Percentiles rank a stretch among this genome's conserved stretches.
These are phyloP conservation scores for Leishmania braziliensis DNA, from an alignment of 208 protist species.

Conservation along the genomic window DNA sequence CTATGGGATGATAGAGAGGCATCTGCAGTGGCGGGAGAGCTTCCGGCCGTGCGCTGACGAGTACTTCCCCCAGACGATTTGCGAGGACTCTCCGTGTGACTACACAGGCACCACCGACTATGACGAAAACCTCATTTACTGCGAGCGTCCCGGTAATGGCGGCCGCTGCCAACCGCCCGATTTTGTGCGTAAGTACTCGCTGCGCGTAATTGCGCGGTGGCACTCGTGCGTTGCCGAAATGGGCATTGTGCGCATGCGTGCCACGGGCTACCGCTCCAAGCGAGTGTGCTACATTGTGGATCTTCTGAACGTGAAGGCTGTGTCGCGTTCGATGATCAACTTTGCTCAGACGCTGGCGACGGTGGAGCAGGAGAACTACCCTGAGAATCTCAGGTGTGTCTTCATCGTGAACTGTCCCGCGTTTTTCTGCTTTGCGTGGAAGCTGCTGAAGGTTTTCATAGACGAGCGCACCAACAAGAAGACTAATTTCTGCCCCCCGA, in stretches of 20 bases:
- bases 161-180: slow-evolving; percentile 59
- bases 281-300: slow-evolving; percentile 81
- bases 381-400: slow-evolving; percentile 73
- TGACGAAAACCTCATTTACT: slow-evolving; percentile 86
- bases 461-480: slow-evolving; percentile 85
- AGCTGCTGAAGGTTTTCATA: slow-evolving; percentile 81
- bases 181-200: slow-evolving; percentile 65
- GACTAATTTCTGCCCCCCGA: slow-evolving; percentile 60
- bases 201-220: slow-evolving; percentile 68
- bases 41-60: slow-evolving; percentile 68
- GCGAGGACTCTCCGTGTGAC: slow-evolving; percentile 72
- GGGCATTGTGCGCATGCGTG: slow-evolving; percentile 55
- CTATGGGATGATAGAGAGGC: slow-evolving; percentile 73
- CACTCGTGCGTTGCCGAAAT: slow-evolving; percentile 72
- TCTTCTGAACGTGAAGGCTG: slow-evolving; percentile 60
- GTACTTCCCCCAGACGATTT: slow-evolving; percentile 74
- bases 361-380: slow-evolving; percentile 89
- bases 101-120: slow-evolving; percentile 70
- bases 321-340: slow-evolving; percentile 74
- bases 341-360: slow-evolving; percentile 77
- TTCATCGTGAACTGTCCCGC: slow-evolving; percentile 84
- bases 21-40: slow-evolving; percentile 66
- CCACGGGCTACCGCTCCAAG: slow-evolving; percentile 59
- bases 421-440: slow-evolving; percentile 79
- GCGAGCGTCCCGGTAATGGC: slow-evolving; percentile 76